Evolutionary conservation across 176 grass and related monocot species (phyloP), one percentile per base, ranked within the genome.

Genomic region (Eleusine indica): DNA sequence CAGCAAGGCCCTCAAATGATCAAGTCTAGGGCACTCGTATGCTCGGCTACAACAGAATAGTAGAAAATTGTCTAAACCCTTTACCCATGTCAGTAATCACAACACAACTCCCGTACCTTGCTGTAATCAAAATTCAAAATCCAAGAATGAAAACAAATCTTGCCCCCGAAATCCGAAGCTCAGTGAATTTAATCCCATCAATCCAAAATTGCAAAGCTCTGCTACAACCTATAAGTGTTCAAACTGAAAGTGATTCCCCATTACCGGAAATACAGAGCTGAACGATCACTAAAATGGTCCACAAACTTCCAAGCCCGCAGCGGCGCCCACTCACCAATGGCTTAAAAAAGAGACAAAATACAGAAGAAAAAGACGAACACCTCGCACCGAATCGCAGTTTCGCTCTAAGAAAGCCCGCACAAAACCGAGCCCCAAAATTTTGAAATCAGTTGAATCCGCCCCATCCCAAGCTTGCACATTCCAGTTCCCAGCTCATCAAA

Each of bases 61-160:
- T 35, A 83, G 3, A 68, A 13, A 64, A 83, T 38, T 65, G n/a
- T 22, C 19, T 32, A 42, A 87, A 80, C 19, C 6, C 8, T 12
- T 39, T 19, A 10, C 22, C 4, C 51, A 16, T 63, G 9, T 77
- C 43, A 42, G 12, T 35, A 22, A 53, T 39, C 65, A n/a, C n/a
- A 12, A 16, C 37, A 44, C 35, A 11, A 8, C 9, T 47, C 44
- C 2, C 35, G 11, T 66, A 44, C 63, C 60, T 37, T 35, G 43
- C 18, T 22, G 66, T 67, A 79, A 8, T 9, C 54, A 28, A 28
- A 11, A 9, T 19, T 7, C n/a, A 11, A 30, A 19, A 32, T 3
- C 28, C 58, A 66, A 15, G 9, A 43, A 12, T 30, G 51, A 19
- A 19, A 71, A 51, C 2, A 38, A 13, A 56, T 35, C 32, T 35